Base-by-base conservation (phyloP, 2,329 filamentous ascomycete genomes). In the Arachnopeziza araneosa region DNA sequence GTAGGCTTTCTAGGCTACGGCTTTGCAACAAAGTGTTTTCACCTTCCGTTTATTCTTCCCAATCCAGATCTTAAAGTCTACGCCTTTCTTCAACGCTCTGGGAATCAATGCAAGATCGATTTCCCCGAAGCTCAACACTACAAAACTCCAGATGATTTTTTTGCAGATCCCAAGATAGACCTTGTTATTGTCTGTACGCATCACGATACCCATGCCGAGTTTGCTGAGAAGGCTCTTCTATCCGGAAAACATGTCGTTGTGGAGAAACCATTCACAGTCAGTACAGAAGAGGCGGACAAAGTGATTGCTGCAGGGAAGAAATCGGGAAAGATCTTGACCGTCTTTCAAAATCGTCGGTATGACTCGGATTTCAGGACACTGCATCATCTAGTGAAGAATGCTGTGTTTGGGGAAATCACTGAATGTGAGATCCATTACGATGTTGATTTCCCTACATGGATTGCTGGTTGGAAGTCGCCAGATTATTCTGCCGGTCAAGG, bases 1-100 rank as follows among this genome's bases (percentile, higher is more conserved):
- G 74, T 81, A 44, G 79, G 79, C 48, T 66, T 82, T 52, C 69
- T 82, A 36, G 80, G 80, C 63, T 82, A 82, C 58, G 79, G 80
- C 69, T 75, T 76, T 58, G 75, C 79, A 0, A 70, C 78, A 19
- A 79, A 77, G 63, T 75, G 69, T 61, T 82, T 81, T 60, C 79
- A 82, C 58, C 72, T 81, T 2, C 80, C 80, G 0, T 82, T 79
- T 64, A 80, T 82, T 63, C 70, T 74, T 0, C 73, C 75, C 1
- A 79, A 78, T 63, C 72, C 76, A 1, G 76, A 80, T 52, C 73
- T 79, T 17, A 67, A 78, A 52, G 72, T 82, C 30, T 70, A 77
- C 22, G 78, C 79, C 4, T 78, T 82, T 56, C 65, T 82, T 24
- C 79, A 82, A 63, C 76, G 79, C 44, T 75, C 78, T 0, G 73